Evolutionary conservation across 1,284 basidiomycete species (phyloP), one percentile per base, ranked within the genome.

Genomic region (Pholiota adiposa): DNA sequence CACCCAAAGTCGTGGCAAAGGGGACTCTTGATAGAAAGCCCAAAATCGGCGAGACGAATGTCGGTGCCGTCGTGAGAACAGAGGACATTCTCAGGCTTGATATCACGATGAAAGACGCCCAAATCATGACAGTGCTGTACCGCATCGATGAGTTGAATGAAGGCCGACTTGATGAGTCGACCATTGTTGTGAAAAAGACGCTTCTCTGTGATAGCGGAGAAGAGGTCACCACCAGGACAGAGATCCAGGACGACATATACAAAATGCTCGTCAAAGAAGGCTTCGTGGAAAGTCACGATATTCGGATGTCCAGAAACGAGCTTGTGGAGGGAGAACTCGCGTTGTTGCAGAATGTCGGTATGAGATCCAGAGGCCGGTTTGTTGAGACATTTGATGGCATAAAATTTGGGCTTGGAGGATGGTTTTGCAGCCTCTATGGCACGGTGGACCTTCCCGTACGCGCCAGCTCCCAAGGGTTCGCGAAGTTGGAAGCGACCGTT

Each of bases 1-100:
- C 91, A 93, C 8, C 91, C 89, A 73, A 89, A 89, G 66, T 94
- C 92, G 25, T 76, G 78, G 64, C 85, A 89, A 51, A 82, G 72
- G 33, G 77, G 77, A 66, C 88, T 84, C 36, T 82, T 83, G 1
- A 92, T 96, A 0, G 93, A 90, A 27, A 95, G 79, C 5, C 94
- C 94, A 73, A 96, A 96, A 75, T 97, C 94, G 23, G 92, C 88
- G 41, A 96, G 79, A 48, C 83, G 81, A 23, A 95, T 82, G 61
- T 78, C 77, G 43, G 76, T 73, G 18, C 92, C 90, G 50, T 75
- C 76, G 21, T 73, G 65, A n/a, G 66, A 83, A 69, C 87, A 92
- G 31, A 97, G 77, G 50, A 96, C 90, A 73, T 96, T 96, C 71
- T 94, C 93, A 0, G 93, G 94, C 72, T 96, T 96, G 69, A 96